Evolutionary conservation across 257 asterid genomes (phyloP).

Genomic region (Datura wrightii): DNA sequence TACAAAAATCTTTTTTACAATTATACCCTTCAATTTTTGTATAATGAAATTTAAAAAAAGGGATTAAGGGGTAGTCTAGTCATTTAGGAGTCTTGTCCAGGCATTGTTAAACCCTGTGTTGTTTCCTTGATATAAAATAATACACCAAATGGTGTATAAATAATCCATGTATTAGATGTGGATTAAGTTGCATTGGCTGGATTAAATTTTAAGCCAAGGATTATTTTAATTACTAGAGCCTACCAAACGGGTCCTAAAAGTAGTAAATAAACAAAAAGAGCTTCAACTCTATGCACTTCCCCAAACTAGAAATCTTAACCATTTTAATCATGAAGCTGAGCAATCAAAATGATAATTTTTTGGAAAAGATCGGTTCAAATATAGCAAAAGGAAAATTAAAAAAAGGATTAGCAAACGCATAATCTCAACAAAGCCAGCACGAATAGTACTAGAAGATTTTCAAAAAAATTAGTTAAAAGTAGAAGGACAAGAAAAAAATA

Average conservation of each 20-base stretch:
- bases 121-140: too few species aligned
- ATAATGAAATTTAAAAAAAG: too few species aligned
- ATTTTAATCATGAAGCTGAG: not conserved
- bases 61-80: too few species aligned
- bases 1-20: too few species aligned
- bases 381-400: not conserved
- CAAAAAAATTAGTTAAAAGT: not conserved
- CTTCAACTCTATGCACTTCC: not conserved
- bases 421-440: not conserved
- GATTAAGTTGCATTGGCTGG: too few species aligned
- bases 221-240: too few species aligned
- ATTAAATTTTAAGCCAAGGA: too few species aligned
- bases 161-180: too few species aligned
- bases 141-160: too few species aligned
- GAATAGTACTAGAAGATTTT: not conserved
- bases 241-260: not conserved
- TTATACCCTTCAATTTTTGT: too few species aligned
- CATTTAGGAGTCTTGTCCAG: too few species aligned
- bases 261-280: not conserved
- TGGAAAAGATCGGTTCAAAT: not conserved
- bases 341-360: not conserved
- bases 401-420: not conserved
- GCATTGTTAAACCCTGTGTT: too few species aligned
- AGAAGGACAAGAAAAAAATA: not conserved
- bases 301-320: constrained; percentile 6